Percentiles rank a stretch among this genome's conserved stretches.
phyloP scores from a whole-genome alignment of 208 protist genomes.

The Phytomonas serpens region DNA sequence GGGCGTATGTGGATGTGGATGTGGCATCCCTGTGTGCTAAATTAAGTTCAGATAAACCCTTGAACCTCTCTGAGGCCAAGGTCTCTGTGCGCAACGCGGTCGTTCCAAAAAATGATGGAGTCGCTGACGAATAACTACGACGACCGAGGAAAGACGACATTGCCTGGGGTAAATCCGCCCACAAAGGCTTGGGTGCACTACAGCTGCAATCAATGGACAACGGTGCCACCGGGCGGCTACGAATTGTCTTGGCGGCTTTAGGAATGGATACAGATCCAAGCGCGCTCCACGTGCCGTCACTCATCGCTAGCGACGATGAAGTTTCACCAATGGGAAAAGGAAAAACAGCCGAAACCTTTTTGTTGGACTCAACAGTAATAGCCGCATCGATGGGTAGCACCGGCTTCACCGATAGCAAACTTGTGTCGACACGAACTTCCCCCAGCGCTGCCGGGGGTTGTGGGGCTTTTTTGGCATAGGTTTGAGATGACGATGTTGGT shows the following conservation, averaged over 20 bases:
- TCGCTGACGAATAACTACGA: neutral
- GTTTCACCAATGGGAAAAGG: constrained; percentile 6
- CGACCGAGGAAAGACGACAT: neutral
- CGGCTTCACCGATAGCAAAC: constrained; percentile 14
- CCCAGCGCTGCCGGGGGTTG: neutral
- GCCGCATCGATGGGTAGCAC: constrained; percentile 27
- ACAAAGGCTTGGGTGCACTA: constrained; percentile 26
- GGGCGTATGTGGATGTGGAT: constrained; percentile 1
- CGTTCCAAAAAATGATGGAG: constrained; percentile 17
- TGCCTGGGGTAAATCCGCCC: constrained; percentile 28
- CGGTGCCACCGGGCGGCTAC: constrained; percentile 10
- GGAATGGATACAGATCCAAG: constrained; percentile 21
- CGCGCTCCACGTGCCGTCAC: constrained; percentile 34
- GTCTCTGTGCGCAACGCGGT: constrained; percentile 31
- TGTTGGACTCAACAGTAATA: constrained; percentile 16
- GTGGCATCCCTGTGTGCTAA: constrained; percentile 1
- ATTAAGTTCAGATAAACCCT: neutral
- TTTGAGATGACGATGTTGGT: neutral
- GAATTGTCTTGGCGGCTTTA: neutral
- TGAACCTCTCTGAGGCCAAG: constrained; percentile 18
- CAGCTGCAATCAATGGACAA: constrained; percentile 27
- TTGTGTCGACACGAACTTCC: neutral
- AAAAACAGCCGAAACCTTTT: neutral
- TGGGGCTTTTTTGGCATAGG: constrained; percentile 6
- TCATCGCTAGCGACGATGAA: constrained; percentile 23